A percentile compares a stretch with the other conserved stretches of the same genome.
Conservation (phyloP, 768 basidiomycete genomes). For the Tylopilus balloui region DNA sequence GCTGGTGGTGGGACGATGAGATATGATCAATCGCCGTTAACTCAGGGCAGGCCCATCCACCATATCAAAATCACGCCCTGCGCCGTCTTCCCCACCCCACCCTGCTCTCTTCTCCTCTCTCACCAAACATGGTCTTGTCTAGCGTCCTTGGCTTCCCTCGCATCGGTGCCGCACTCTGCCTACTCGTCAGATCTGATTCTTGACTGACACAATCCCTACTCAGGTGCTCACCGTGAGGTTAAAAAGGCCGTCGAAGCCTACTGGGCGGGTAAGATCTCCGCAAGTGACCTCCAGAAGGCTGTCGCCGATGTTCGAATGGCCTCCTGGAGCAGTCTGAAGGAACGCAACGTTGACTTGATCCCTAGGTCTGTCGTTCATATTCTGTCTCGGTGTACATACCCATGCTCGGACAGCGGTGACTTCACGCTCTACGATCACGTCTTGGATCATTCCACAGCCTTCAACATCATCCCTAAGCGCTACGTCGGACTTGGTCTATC, state of each 20-base stretch:
- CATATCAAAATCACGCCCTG: conserved; percentile 28
- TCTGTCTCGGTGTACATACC: conserved; percentile 6
- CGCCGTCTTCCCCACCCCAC: background rate
- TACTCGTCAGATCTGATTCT: background rate
- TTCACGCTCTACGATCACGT: conserved; percentile 99
- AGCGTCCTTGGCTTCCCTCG: conserved; percentile 92
- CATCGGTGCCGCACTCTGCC: conserved; percentile 45
- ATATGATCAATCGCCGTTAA: conserved; percentile 19
- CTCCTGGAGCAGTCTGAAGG: conserved; percentile 84
- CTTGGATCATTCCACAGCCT: conserved; percentile 91
- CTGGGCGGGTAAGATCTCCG: conserved; percentile 90
- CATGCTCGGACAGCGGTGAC: conserved; percentile 67
- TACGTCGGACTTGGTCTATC: conserved; percentile 85
- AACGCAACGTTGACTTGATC: conserved; percentile 81
- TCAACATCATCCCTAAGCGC: conserved; percentile 95
- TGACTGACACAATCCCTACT: conserved; percentile 1
- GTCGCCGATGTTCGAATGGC: conserved; percentile 85
- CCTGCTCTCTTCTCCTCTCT: conserved; percentile 16
- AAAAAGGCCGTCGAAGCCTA: conserved; percentile 99
- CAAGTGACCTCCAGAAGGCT: conserved; percentile 81
- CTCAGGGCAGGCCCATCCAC: conserved; percentile 33
- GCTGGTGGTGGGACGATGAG: conserved; percentile 24
- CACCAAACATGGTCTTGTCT: conserved; percentile 61
- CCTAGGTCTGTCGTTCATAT: conserved; percentile 62
- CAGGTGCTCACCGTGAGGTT: conserved; percentile 90